Conservation (phyloP, 768 basidiomycete species). For the Neoboletus subvelutipes region DNA sequence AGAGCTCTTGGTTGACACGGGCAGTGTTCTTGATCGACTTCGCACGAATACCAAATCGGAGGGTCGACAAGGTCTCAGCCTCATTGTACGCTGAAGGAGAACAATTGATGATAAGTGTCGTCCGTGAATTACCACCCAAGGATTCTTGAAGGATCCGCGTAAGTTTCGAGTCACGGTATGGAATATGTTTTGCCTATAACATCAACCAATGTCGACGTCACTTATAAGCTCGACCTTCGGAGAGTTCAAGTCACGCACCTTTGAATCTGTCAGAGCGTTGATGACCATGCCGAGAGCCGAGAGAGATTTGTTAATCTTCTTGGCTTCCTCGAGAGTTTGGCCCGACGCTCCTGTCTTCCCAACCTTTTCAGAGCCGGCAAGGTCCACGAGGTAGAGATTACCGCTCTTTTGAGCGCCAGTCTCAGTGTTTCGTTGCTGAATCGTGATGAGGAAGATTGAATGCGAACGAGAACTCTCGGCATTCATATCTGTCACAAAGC, state of each 20-base stretch:
- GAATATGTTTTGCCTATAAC: slow-evolving; percentile 87
- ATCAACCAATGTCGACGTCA: slow-evolving; percentile 4
- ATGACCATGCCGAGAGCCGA: slow-evolving; percentile 99
- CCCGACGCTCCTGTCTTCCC: slow-evolving; percentile 99
- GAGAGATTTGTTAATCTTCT: slow-evolving; percentile 99
- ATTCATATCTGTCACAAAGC: slow-evolving; percentile 81
- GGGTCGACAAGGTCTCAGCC: slow-evolving; percentile 90
- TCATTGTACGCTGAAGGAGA: slow-evolving; percentile 98
- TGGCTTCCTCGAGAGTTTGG: slow-evolving; percentile 98
- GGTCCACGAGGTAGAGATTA: slow-evolving; percentile 94
- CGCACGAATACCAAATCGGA: slow-evolving; percentile 99
- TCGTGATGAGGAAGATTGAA: slow-evolving; percentile 97
- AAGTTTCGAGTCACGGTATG: slow-evolving; percentile 98
- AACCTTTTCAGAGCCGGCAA: slow-evolving; percentile 98
- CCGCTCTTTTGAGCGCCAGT: slow-evolving; percentile 95
- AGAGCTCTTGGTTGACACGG: slow-evolving; percentile 96
- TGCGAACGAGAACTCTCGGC: slow-evolving; percentile 98
- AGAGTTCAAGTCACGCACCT: slow-evolving; percentile 50
- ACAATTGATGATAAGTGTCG: slow-evolving; percentile 99
- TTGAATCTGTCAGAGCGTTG: slow-evolving; percentile 94
- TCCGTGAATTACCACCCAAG: slow-evolving; percentile 90
- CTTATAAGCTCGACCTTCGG: neutral
- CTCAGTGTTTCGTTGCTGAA: slow-evolving; percentile 95
- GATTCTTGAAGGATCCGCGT: slow-evolving; percentile 99
- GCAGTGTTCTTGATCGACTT: slow-evolving; percentile 99